Conservation (phyloP, 345 rosid species). For the Eucalyptus cloeziana region DNA sequence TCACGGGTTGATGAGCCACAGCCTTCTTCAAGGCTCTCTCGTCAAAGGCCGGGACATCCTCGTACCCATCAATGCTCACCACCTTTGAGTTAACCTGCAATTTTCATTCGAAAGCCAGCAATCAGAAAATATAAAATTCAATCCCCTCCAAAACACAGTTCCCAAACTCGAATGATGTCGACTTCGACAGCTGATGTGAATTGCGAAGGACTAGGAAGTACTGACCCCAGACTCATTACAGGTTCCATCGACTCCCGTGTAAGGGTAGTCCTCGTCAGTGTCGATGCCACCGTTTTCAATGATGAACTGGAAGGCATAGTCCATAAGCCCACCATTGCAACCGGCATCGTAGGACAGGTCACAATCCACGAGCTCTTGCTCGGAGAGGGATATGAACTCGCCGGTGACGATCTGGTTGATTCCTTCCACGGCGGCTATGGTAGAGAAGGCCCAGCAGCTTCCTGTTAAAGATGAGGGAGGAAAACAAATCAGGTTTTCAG, state of each 20-base stretch:
- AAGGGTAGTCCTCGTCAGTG: constrained; percentile 70
- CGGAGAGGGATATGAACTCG: constrained; percentile 56
- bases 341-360: constrained; percentile 62
- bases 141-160: not conserved
- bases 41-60: constrained; percentile 48
- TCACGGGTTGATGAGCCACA: constrained; percentile 72
- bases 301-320: constrained; percentile 88
- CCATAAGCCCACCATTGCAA: constrained; percentile 95
- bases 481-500: not conserved
- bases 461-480: constrained; percentile 25
- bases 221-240: constrained; percentile 52
- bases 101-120: not conserved
- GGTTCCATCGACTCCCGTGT: constrained; percentile 30
- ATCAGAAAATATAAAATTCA: not conserved
- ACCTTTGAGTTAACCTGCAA: constrained; percentile 58
- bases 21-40: constrained; percentile 67
- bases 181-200: not conserved
- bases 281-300: constrained; percentile 77
- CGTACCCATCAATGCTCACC: constrained; percentile 71
- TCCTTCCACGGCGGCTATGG: constrained; percentile 82
- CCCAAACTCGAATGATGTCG: not conserved
- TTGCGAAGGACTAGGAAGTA: not conserved
- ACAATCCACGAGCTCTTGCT: constrained; percentile 94
- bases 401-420: constrained; percentile 84
- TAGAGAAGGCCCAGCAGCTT: constrained; percentile 99